Percentiles rank a stretch among this genome's conserved stretches.
Evolutionary conservation across 257 asterid genomes (phyloP).

Genomic region (Solanum verrucosum): DNA sequence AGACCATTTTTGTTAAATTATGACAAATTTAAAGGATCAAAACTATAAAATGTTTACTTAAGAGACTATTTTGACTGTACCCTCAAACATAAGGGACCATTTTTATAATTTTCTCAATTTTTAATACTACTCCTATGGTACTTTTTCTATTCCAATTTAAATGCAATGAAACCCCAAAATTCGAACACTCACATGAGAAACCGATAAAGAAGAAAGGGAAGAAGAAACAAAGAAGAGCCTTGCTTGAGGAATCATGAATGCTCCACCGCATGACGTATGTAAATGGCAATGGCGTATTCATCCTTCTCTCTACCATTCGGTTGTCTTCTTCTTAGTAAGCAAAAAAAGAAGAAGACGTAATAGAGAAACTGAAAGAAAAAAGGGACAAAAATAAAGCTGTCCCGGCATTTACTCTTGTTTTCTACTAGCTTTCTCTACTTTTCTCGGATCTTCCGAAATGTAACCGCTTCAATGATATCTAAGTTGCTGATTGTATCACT

Average conservation of each 20-base stretch:
- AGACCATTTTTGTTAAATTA: neutral
- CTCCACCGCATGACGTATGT: neutral
- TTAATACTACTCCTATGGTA: no score
- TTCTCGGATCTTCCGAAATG: neutral
- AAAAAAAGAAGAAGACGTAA: neutral
- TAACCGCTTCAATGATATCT: neutral
- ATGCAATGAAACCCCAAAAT: neutral
- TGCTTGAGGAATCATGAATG: neutral
- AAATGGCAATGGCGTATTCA: neutral
- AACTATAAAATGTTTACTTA: neutral
- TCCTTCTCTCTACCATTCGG: neutral
- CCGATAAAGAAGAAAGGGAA: neutral
- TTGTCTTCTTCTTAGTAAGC: neutral
- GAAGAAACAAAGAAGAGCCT: neutral
- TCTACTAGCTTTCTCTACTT: neutral
- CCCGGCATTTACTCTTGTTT: neutral
- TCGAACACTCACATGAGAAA: neutral
- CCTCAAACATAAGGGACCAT: neutral
- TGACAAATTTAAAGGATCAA: neutral
- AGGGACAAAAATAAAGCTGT: neutral
- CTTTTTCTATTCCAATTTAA: neutral
- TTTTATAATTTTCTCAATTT: neutral
- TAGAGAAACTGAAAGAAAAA: neutral
- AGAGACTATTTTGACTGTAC: neutral
- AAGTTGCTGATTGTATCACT: neutral